These are phyloP conservation scores for Acmispon strigosus DNA, from an alignment of 306 rosid species.

Conservation along the genomic window DNA sequence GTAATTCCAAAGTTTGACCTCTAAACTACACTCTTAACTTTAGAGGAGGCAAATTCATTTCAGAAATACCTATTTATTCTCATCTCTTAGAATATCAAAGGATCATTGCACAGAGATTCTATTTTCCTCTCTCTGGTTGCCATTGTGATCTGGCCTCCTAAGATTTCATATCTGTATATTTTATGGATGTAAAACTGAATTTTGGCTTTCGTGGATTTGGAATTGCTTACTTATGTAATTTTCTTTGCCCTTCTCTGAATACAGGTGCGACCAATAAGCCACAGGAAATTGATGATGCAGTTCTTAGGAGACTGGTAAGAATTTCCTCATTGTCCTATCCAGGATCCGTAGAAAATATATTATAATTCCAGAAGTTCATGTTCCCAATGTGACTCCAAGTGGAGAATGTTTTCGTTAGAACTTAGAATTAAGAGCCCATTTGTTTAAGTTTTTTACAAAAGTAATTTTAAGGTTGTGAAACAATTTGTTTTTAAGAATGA, in stretches of 20 bases:
- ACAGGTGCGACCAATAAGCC: constrained; percentile 99
- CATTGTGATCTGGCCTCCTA: constrained; percentile 1
- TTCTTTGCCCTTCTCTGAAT: constrained; percentile 17
- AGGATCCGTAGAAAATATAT: not conserved
- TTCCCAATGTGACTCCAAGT: not conserved
- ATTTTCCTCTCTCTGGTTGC: constrained; percentile 6
- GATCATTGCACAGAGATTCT: not conserved
- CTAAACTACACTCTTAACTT: not conserved
- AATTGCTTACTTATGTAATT: not conserved
- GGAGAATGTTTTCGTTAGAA: not conserved
- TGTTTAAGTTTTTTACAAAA: too few relatives aligned
- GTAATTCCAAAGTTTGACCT: too few relatives aligned
- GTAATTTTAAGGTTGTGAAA: too few relatives aligned
- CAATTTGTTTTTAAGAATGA: too few relatives aligned
- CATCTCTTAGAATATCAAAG: not conserved
- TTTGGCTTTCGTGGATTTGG: not conserved
- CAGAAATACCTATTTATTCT: not conserved
- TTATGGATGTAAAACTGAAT: not conserved
- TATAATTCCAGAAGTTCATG: not conserved
- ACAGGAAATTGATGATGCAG: constrained; percentile 96
- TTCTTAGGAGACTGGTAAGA: constrained; percentile 90
- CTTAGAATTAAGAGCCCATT: too few relatives aligned
- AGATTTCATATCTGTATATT: not conserved
- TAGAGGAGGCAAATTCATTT: not conserved
- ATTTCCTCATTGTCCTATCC: constrained; percentile 6